Percentiles rank a stretch among this genome's conserved stretches.
phyloP scores from a whole-genome alignment of 1,139 yeast genomes.

The Magnusiomyces ingens region DNA sequence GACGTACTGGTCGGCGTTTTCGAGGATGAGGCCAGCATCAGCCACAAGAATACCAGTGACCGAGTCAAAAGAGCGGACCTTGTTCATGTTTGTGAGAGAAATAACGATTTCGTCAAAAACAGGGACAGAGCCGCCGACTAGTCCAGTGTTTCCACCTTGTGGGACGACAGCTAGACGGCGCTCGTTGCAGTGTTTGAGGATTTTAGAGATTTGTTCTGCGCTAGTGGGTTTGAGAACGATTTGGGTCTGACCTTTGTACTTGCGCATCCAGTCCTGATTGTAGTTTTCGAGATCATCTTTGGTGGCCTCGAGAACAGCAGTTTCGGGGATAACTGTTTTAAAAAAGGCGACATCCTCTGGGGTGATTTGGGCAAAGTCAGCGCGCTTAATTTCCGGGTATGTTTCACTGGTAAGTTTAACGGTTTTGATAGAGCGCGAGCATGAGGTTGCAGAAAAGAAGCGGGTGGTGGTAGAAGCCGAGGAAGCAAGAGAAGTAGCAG shows the following conservation, averaged over 20 bases:
- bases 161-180: conserved; percentile 81
- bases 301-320: conserved; percentile 37
- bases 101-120: conserved; percentile 85
- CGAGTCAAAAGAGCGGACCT: conserved; percentile 72
- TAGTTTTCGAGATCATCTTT: conserved; percentile 43
- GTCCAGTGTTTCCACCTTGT: conserved; percentile 96
- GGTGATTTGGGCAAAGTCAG: conserved; percentile 40
- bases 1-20: conserved; percentile 72
- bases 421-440: background rate
- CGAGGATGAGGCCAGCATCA: conserved; percentile 88
- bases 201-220: conserved; percentile 68
- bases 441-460: background rate
- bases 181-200: conserved; percentile 76
- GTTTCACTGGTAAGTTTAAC: conserved; percentile 30
- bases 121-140: conserved; percentile 93
- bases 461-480: background rate
- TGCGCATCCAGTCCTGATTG: conserved; percentile 96
- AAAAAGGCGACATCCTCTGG: conserved; percentile 58
- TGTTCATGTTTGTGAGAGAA: conserved; percentile 63
- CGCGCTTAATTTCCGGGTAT: conserved; percentile 25
- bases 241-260: conserved; percentile 80
- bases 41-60: conserved; percentile 80
- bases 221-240: conserved; percentile 81
- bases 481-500: background rate
- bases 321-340: conserved; percentile 47